Base-by-base conservation (phyloP, 306 rosid species). In the Vigna mungo region DNA sequence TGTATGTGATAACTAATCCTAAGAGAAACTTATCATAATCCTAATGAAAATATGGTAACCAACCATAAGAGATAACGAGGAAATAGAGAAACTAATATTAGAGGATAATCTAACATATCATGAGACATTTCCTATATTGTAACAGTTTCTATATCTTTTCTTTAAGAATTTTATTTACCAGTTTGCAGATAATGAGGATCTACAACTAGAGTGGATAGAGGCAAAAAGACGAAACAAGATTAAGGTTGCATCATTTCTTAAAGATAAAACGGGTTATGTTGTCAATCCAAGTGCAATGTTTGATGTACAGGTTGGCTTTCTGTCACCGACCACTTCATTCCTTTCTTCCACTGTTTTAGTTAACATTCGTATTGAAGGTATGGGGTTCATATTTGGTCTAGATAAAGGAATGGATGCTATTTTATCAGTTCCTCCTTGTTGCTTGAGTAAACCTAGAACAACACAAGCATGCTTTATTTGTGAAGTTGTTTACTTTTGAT, bases 221-320 rank as follows among this genome's bases (percentile, higher is more conserved):
- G 87, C 96, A 77, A 94, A 94, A 80, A 88, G 90, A 81, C 88
- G 72, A 82, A 94, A 94, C 75, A 94, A 94, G 86, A 63, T 90
- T 84, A 89, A 85, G 83, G 93, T 90, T 86, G 93, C 86, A 49
- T 83, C 93, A 36, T 88, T 90, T 71, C 72, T 94, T 56, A 80
- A 86, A 85, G 96, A 94, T 79, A 92, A 70, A 90, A 92, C 98
- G 9, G 98, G 98, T 20, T 94, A 89, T 58, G 84, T 87, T 80
- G 93, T 94, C 71, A 89, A 82, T 80, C 91, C 97, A 48, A 84
- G 92, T 83, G 97, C 96, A 60, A 82, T 94, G 97, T 92, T 94
- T 75, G 98, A 92, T 79, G 86, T 92, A 41, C 98, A 94, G 97
- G 98, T 92, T 65, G 53, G 52, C 58, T 83, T 76, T 51, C 86